A percentile compares a stretch with the other conserved stretches of the same genome.
phyloP scores from a whole-genome alignment of 106 monocot species.

The Allium fistulosum region DNA sequence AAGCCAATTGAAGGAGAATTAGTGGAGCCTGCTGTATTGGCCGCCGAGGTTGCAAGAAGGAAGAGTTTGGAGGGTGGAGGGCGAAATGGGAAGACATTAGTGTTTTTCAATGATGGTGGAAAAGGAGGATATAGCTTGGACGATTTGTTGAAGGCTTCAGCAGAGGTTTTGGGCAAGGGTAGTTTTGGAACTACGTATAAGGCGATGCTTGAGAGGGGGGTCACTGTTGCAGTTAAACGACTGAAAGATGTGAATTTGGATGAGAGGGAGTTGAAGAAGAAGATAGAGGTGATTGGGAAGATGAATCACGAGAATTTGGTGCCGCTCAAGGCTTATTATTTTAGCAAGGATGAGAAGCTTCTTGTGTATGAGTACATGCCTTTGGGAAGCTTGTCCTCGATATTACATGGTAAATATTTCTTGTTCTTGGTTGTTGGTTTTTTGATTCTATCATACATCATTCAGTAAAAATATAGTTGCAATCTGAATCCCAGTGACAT shows the following conservation, averaged over 20 bases:
- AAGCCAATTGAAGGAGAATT: neutral
- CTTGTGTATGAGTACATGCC: constrained; percentile 79
- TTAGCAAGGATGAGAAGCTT: constrained; percentile 80
- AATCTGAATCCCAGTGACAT: too few species aligned
- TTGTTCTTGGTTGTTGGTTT: neutral
- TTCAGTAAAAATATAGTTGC: too few species aligned
- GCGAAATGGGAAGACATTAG: constrained; percentile 40
- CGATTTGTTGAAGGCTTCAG: constrained; percentile 54
- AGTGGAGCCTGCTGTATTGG: neutral
- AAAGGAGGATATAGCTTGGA: constrained; percentile 33
- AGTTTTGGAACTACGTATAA: constrained; percentile 79
- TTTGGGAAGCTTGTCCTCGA: constrained; percentile 75
- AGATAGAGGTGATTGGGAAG: constrained; percentile 44
- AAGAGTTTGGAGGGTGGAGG: neutral
- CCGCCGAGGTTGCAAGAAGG: neutral
- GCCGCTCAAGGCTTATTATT: constrained; percentile 56
- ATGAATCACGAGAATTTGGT: constrained; percentile 62
- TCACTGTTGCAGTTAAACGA: constrained; percentile 75
- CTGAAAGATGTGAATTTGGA: constrained; percentile 47
- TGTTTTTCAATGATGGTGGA: constrained; percentile 35
- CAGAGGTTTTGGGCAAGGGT: constrained; percentile 91
- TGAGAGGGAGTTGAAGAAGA: constrained; percentile 63
- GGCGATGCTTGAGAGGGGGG: constrained; percentile 62
- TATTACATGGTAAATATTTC: constrained; percentile 52
- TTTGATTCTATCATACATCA: neutral